These are phyloP conservation scores for Phytophthora kernoviae DNA, from an alignment of 352 stramenopile species.

Conservation along the genomic window DNA sequence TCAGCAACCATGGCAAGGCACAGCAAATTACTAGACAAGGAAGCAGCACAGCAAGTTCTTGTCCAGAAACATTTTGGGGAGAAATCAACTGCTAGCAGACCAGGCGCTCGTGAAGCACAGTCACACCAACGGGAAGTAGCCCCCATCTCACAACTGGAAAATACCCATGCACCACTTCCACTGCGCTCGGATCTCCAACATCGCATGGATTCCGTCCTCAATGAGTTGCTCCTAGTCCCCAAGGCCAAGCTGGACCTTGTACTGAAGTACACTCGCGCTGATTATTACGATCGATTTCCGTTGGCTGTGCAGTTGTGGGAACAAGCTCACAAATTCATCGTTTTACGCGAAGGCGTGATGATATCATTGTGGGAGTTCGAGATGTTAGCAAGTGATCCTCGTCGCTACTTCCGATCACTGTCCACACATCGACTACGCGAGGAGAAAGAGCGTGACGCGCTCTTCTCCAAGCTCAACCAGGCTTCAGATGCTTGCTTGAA, in stretches of 20 bases:
- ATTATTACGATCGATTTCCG: slow-evolving; percentile 64
- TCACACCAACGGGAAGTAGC: not conserved
- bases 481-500: slow-evolving; percentile 49
- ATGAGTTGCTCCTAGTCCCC: slow-evolving; percentile 46
- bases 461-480: slow-evolving; percentile 64
- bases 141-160: not conserved
- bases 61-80: slow-evolving; percentile 55
- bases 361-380: slow-evolving; percentile 52
- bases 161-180: slow-evolving; percentile 41
- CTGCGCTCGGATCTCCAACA: slow-evolving; percentile 63
- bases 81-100: not conserved
- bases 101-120: slow-evolving; percentile 4
- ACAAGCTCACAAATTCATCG: slow-evolving; percentile 43
- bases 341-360: slow-evolving; percentile 50
- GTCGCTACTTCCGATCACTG: slow-evolving; percentile 70
- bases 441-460: slow-evolving; percentile 66
- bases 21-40: slow-evolving; percentile 40
- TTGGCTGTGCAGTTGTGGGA: slow-evolving; percentile 72
- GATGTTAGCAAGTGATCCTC: slow-evolving; percentile 65
- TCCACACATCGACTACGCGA: slow-evolving; percentile 66
- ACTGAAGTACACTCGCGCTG: slow-evolving; percentile 74
- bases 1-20: slow-evolving; percentile 27
- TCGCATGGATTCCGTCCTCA: slow-evolving; percentile 63
- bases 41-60: slow-evolving; percentile 47
- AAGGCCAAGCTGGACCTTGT: slow-evolving; percentile 70